Base-by-base conservation (phyloP, 495 filamentous ascomycete genomes). In the Penicillium antarcticum region DNA sequence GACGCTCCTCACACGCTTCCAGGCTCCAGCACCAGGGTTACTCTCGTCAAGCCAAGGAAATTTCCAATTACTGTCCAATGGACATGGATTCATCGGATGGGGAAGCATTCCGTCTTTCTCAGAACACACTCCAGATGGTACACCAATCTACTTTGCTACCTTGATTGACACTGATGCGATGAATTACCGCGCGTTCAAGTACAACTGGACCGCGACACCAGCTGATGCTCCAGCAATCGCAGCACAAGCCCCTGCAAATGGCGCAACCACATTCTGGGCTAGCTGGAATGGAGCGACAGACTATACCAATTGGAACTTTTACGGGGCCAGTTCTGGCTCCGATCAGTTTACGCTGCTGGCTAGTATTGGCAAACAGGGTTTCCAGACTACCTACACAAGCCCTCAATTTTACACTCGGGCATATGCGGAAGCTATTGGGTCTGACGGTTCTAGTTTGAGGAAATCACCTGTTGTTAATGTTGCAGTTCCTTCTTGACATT, bases 1-100 rank as follows among this genome's bases (percentile, higher is more conserved):
- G 0, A 69, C 55, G n/a, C 37, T 63, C 52, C 44, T 59, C 33
- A 46, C 54, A 9, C 52, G 57, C 42, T 70, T 62, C 41, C 33
- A 51, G 4, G 52, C 63, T 18, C 71, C 74, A 6, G 62, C 34
- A 43, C 7, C 71, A 36, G 52, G 51, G 19, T 60, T 69, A 13
- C 56, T 71, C 13, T 70, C 73, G 9, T 72, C 70, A 16, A 75
- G 71, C 4, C 80, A 80, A 52, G 80, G 80, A 12, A 80, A 73
- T 46, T 65, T 72, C 8, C 81, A 82, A 53, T 47, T 76, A 0
- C 68, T 83, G 0, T 70, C 74, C 0, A 65, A 68, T 35, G 75
- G 71, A 16, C 75, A 78, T 39, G 53, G 67, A 6, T 68, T 80
- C 7, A 66, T 80, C 7, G 73, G 75, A 35, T 81, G 76, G 77